Evolutionary conservation across 805 yeast species (phyloP).

Genomic region (Candida arabinofermentans): DNA sequence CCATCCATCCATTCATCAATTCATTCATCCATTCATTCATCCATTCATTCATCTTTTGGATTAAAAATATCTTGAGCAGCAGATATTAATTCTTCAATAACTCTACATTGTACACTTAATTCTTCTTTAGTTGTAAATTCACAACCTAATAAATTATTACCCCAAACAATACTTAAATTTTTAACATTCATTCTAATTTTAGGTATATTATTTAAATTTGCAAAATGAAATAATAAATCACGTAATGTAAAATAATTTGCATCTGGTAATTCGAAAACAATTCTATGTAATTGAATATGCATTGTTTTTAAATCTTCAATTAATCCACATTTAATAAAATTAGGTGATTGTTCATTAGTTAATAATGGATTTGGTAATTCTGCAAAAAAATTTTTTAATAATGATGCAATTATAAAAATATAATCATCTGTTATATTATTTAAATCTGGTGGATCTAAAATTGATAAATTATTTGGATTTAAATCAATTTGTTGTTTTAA

Average conservation of each 20-base stretch:
- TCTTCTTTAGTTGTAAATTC: conserved; percentile 56
- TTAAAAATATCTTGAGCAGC: conserved; percentile 78
- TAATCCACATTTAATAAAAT: conserved; percentile 67
- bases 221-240: conserved; percentile 76
- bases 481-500: conserved; percentile 66
- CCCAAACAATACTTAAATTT: conserved; percentile 90
- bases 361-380: conserved; percentile 85
- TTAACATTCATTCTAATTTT: conserved; percentile 80
- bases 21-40: too few relatives aligned
- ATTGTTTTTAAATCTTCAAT: conserved; percentile 53
- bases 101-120: conserved; percentile 42
- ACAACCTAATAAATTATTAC: conserved; percentile 77
- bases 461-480: conserved; percentile 61
- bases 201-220: conserved; percentile 32
- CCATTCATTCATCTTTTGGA: conserved; percentile 23
- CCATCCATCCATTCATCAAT: too few relatives aligned
- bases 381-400: conserved; percentile 78
- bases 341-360: conserved; percentile 55
- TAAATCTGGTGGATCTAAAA: conserved; percentile 52
- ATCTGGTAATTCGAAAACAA: conserved; percentile 88
- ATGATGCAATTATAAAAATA: conserved; percentile 81
- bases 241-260: conserved; percentile 91
- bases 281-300: conserved; percentile 78
- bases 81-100: conserved; percentile 77
- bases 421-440: conserved; percentile 68